A percentile compares a stretch with the other conserved stretches of the same genome.
Conservation (phyloP, 495 filamentous ascomycete genomes). For the Friedmanniomyces simplex region DNA sequence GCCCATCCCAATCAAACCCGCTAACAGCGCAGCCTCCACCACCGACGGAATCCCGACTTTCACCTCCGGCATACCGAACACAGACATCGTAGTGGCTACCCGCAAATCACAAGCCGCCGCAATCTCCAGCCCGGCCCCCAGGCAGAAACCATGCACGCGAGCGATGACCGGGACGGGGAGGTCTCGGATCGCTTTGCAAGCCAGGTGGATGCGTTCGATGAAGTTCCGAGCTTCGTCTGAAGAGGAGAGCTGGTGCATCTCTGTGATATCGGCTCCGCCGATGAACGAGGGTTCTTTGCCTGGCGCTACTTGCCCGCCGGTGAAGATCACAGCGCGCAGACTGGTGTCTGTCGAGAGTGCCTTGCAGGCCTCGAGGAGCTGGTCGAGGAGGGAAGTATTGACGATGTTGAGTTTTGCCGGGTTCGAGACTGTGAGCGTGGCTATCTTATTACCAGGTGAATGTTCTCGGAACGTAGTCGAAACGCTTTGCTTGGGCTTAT, state of each 20-base stretch:
- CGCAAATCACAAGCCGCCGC: constrained; percentile 19
- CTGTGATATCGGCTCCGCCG: constrained; percentile 15
- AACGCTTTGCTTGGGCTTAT: background rate
- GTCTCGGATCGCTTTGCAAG: constrained; percentile 19
- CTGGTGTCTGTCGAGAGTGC: background rate
- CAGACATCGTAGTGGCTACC: constrained; percentile 10
- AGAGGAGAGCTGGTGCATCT: constrained; percentile 14
- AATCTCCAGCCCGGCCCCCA: constrained; percentile 23
- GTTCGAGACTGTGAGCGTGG: constrained; percentile 18
- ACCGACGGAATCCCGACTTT: constrained; percentile 21
- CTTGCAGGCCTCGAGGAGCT: constrained; percentile 1
- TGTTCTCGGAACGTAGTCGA: background rate
- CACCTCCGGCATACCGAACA: constrained; percentile 23
- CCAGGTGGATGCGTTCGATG: constrained; percentile 14
- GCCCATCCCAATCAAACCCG: constrained; percentile 19
- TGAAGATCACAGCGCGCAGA: constrained; percentile 17
- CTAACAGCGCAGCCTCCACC: constrained; percentile 19
- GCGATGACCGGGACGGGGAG: constrained; percentile 21
- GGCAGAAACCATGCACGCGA: constrained; percentile 14
- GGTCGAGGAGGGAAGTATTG: constrained; percentile 9
- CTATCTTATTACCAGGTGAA: constrained; percentile 3
- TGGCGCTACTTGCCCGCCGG: background rate
- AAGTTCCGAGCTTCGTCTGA: constrained; percentile 9
- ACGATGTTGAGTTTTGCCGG: constrained; percentile 17
- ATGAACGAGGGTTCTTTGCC: constrained; percentile 16